phyloP scores from a whole-genome alignment of 2,329 filamentous ascomycete species.

The Dendrostoma leiphaemia region DNA sequence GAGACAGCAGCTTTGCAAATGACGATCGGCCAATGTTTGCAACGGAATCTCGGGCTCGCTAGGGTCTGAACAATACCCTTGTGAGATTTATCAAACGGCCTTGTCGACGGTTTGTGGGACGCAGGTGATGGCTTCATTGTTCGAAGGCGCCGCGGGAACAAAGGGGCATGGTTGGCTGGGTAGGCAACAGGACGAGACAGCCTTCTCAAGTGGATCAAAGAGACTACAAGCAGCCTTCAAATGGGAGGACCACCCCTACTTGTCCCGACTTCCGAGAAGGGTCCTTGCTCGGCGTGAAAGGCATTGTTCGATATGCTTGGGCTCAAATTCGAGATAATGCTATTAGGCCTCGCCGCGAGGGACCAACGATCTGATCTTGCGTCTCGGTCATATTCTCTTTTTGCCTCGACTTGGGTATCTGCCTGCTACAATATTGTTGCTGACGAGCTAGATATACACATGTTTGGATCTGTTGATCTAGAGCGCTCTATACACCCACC shows the following conservation, averaged over 20 bases:
- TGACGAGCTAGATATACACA: not conserved
- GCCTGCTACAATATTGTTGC: not conserved
- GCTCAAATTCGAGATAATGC: not conserved
- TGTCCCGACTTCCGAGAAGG: not conserved
- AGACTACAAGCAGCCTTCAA: no score
- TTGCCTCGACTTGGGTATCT: not conserved
- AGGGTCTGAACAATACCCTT: not conserved
- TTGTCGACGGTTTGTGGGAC: no score
- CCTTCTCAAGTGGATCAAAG: not conserved
- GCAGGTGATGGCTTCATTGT: not conserved
- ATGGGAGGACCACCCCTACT: not conserved
- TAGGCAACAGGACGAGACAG: not conserved
- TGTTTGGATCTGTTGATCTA: not conserved
- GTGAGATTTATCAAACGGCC: no score
- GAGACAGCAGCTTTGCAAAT: not conserved
- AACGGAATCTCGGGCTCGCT: slow-evolving; percentile 1
- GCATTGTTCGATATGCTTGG: not conserved
- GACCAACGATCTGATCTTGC: not conserved
- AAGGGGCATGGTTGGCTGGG: not conserved
- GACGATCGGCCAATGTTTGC: no score
- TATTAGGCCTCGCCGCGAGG: not conserved
- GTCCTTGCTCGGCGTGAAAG: not conserved
- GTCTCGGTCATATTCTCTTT: not conserved
- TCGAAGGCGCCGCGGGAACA: not conserved
- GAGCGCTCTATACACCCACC: not conserved